phyloP scores from a whole-genome alignment of 1,284 basidiomycete species.

The Thelephora terrestris region DNA sequence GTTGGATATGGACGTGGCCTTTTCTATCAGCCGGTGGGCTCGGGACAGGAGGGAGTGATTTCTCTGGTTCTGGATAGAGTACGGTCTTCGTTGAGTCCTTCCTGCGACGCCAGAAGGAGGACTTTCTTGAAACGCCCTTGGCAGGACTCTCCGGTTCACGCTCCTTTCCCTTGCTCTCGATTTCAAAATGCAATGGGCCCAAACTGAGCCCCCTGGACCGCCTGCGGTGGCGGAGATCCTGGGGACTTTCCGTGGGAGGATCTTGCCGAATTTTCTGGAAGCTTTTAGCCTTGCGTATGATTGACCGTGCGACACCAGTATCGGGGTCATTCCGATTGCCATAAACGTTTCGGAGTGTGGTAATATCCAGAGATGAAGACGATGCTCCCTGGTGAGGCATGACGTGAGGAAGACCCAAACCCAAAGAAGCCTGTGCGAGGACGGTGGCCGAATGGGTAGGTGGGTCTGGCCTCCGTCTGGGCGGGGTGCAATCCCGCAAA shows the following conservation, averaged over 20 bases:
- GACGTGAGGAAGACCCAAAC: conserved; percentile 44
- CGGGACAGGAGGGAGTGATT: conserved; percentile 5
- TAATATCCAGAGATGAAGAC: conserved; percentile 31
- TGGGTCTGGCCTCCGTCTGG: conserved; percentile 10
- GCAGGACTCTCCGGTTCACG: conserved; percentile 16
- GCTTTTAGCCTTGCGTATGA: conserved; percentile 37
- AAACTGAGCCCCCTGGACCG: conserved; percentile 34
- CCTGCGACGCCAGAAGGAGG: conserved; percentile 43
- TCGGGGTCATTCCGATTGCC: conserved; percentile 9
- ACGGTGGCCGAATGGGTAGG: conserved; percentile 29
- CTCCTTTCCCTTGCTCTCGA: conserved; percentile 32
- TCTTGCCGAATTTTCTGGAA: conserved; percentile 27
- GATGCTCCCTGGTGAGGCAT: conserved; percentile 33
- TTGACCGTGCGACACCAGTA: conserved; percentile 9
- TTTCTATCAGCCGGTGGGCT: conserved; percentile 2
- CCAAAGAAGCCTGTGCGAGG: conserved; percentile 47
- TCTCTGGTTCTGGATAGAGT: conserved; percentile 7
- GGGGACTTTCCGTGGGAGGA: conserved; percentile 10
- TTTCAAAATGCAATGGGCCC: conserved; percentile 30
- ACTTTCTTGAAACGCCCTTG: conserved; percentile 37
- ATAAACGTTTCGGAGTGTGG: conserved; percentile 29
- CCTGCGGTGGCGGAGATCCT: conserved; percentile 27
- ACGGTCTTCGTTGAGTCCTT: conserved; percentile 20
- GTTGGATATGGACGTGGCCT: too few relatives aligned
- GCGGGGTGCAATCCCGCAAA: background rate